Evolutionary conservation across 768 basidiomycete species (phyloP).

Genomic region (Boletus tylopilopsis): DNA sequence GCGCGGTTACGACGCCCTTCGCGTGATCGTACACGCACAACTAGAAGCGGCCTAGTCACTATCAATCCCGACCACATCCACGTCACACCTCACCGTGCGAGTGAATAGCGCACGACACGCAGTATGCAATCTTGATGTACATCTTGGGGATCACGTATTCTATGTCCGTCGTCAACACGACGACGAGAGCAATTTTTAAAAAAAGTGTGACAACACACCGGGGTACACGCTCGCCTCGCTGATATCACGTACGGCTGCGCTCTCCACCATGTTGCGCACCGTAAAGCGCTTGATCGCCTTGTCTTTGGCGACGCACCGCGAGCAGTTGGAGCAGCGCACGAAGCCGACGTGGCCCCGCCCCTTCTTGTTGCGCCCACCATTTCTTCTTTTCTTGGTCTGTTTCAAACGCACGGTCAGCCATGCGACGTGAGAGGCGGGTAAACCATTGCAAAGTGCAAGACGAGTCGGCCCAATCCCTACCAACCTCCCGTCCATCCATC

Average conservation of each 20-base stretch:
- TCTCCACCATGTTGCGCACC: constrained; percentile 99
- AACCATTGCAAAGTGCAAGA: no score
- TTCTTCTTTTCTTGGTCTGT: constrained; percentile 99
- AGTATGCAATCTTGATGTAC: constrained; percentile 98
- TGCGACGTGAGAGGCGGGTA: background rate
- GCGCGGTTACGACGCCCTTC: constrained; percentile 97
- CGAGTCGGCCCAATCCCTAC: constrained; percentile 8
- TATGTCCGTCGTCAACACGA: constrained; percentile 21
- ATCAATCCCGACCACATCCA: no score
- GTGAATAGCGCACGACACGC: constrained; percentile 99
- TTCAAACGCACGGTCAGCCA: background rate
- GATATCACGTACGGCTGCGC: constrained; percentile 95
- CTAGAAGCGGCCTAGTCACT: constrained; percentile 42
- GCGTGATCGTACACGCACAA: constrained; percentile 96
- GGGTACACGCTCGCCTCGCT: constrained; percentile 92
- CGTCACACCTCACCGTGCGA: constrained; percentile 71
- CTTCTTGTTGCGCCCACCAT: constrained; percentile 98
- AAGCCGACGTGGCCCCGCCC: constrained; percentile 94
- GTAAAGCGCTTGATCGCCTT: constrained; percentile 99
- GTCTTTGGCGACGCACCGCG: constrained; percentile 96
- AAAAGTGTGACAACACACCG: constrained; percentile 46
- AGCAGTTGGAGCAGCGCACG: constrained; percentile 99
- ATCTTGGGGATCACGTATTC: constrained; percentile 97
- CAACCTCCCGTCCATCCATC: constrained; percentile 6
- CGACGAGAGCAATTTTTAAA: background rate